Evolutionary conservation across 2,329 filamentous ascomycete genomes (phyloP), one percentile per base, ranked within the genome.

Genomic region (Dothideomycetes sp.): DNA sequence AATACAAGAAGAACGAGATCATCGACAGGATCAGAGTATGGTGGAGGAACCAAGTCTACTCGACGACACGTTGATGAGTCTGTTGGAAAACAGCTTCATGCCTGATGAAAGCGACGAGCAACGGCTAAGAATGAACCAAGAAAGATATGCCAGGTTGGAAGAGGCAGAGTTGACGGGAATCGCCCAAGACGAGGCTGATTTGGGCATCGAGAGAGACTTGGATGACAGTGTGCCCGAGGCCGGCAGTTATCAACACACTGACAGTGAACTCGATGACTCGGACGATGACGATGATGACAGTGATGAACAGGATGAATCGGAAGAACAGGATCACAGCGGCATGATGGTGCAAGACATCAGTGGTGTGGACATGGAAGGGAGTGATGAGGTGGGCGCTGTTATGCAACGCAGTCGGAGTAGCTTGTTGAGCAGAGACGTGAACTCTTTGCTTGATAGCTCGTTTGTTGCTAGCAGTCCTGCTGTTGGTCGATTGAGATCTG

Each of bases 231-330:
- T 73, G 16, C 70, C 68, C 0, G 69, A 72, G 48, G 69, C 68
- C 4, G 70, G 69, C 16, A 67, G 63, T 47, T 73, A 73, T 48
- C 64, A 73, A 50, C 70, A 73, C 47, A 73, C 70, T 3, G 70
- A 73, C 47, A 71, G 69, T 10, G 69, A 72, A 45, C 49, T 65
- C 1, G 66, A 70, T 38, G 66, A 69, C 49, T 49, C 31, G 46
- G 54, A 32, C 47, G 50, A 2, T 16, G 30, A 43, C 28, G 12
- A 41, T 23, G 42, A 42, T 41, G 17, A 41, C n/a, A 22, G 27
- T 4, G 35, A 25, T 24, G 25, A 28, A 16, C 42, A 51, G 52
- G 31, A 55, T 57, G 50, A 45, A n/a, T n/a, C n/a, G n/a, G 53
- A 23, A 39, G 50, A 51, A 10, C 53, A 55, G 31, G 49, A 54